Evolutionary conservation across 768 basidiomycete species (phyloP).

Genomic region (Tulasnella sp.): DNA sequence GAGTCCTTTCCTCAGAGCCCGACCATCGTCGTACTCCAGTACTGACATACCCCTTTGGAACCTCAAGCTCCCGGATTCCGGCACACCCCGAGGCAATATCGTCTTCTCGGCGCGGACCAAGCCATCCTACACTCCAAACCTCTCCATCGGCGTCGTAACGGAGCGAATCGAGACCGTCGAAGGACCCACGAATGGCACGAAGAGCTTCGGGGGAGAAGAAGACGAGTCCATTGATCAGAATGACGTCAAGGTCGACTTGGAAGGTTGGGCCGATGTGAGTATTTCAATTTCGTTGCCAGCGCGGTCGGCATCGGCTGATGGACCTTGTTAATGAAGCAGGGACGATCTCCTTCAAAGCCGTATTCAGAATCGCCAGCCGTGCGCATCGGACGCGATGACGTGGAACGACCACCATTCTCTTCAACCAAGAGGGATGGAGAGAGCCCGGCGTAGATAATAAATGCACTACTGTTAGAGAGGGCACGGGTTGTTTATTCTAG

Average conservation of each 20-base stretch:
- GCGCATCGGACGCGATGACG: neutral
- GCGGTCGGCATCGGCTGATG: neutral
- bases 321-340: neutral
- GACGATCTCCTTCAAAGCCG: neutral
- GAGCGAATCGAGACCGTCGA: neutral
- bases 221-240: neutral
- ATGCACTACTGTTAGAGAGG: neutral
- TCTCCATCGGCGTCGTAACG: neutral
- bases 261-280: neutral
- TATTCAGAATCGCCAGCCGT: neutral
- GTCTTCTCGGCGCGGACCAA: neutral
- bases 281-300: neutral
- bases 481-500: neutral
- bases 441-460: neutral
- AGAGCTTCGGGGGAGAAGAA: neutral
- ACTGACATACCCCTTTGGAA: neutral
- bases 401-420: neutral
- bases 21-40: neutral
- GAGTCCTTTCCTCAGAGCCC: neutral
- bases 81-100: neutral
- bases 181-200: neutral
- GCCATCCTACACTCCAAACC: neutral
- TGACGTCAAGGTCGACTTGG: neutral
- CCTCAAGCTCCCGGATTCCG: neutral
- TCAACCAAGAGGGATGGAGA: neutral